Evolutionary conservation across 2,329 filamentous ascomycete species (phyloP).

Genomic region (Rutstroemia sydowiana): DNA sequence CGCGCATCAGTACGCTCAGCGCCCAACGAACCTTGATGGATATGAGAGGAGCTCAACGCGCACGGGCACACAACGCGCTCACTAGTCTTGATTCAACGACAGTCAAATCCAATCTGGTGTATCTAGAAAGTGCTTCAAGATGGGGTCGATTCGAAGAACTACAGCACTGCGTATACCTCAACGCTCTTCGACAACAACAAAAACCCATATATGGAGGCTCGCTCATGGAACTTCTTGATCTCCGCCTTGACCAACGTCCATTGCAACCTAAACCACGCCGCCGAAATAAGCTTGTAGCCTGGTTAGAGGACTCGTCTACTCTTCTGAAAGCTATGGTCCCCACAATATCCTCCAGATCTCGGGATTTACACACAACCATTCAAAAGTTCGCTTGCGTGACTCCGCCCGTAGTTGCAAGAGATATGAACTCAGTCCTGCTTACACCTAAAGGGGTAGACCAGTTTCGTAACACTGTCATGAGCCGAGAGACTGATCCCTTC

Average conservation of each 20-base stretch:
- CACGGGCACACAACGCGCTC: conserved; percentile 48
- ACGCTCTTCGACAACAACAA: conserved; percentile 71
- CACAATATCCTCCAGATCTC: conserved; percentile 65
- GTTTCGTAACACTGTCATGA: conserved; percentile 48
- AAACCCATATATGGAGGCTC: conserved; percentile 74
- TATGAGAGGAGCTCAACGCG: conserved; percentile 63
- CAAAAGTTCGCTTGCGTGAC: conserved; percentile 90
- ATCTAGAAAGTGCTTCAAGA: conserved; percentile 63
- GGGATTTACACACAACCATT: conserved; percentile 65
- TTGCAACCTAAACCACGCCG: conserved; percentile 53
- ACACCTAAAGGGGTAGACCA: conserved; percentile 51
- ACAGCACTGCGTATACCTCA: conserved; percentile 73
- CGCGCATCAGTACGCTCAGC: conserved; percentile 57
- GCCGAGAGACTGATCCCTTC: conserved; percentile 70
- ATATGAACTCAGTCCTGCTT: conserved; percentile 62
- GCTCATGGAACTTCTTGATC: conserved; percentile 66
- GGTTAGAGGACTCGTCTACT: conserved; percentile 66
- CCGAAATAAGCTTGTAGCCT: conserved; percentile 58
- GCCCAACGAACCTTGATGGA: conserved; percentile 63
- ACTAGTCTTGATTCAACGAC: conserved; percentile 56
- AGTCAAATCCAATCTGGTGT: conserved; percentile 61
- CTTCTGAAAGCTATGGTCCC: conserved; percentile 61
- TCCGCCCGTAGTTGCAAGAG: conserved; percentile 76
- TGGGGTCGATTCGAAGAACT: conserved; percentile 70
- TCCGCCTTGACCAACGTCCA: conserved; percentile 53